These are phyloP conservation scores for Bathelium albidoporum DNA, from an alignment of 495 filamentous ascomycete species.

Conservation along the genomic window DNA sequence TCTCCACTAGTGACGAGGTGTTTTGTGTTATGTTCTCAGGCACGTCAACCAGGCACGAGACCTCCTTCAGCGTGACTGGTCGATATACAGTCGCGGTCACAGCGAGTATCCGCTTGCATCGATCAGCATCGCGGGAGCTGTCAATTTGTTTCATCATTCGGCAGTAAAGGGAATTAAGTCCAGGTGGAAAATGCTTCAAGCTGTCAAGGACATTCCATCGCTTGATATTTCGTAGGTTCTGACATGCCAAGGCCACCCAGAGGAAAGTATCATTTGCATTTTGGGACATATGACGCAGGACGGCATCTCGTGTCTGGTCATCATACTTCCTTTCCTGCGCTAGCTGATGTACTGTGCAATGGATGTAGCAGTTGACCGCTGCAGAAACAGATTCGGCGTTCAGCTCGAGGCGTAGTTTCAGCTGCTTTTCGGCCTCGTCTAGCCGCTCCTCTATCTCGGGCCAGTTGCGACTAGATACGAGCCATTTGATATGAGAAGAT, in stretches of 20 bases:
- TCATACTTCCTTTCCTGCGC: neutral
- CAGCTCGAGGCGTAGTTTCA: neutral
- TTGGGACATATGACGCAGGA: neutral
- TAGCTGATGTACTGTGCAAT: neutral
- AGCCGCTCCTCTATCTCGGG: neutral
- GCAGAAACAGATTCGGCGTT: neutral
- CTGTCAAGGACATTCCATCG: neutral
- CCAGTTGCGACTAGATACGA: neutral
- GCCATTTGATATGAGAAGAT: neutral
- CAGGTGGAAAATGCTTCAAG: neutral
- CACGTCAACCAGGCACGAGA: neutral
- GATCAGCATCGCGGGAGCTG: neutral
- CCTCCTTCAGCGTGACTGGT: neutral
- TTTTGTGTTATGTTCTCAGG: neutral
- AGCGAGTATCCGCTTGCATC: neutral
- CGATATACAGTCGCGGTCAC: too few relatives aligned
- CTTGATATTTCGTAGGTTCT: neutral
- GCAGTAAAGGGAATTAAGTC: neutral
- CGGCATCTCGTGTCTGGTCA: neutral
- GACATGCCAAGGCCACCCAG: too few relatives aligned
- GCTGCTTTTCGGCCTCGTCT: neutral
- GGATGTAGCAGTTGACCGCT: neutral
- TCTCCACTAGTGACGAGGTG: neutral
- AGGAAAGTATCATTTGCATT: neutral
- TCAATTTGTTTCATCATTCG: neutral